Evolutionary conservation across 208 protist genomes (phyloP), one percentile per base, ranked within the genome.

Genomic region (Leishmania lainsoni): DNA sequence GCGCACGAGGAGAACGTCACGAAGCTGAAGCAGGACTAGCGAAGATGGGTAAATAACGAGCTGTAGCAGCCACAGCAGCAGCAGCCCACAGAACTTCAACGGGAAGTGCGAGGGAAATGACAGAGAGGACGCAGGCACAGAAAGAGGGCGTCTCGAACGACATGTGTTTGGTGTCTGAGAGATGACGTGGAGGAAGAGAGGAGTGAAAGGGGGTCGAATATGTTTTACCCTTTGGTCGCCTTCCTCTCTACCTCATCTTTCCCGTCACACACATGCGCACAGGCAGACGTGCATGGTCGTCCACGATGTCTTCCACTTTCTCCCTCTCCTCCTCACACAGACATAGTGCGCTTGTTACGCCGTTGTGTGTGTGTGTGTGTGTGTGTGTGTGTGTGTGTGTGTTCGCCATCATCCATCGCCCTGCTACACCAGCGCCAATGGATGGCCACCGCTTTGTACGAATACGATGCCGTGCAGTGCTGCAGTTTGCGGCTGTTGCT

Each of bases 11-110:
- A 71, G 14, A 59, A 74, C 2, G 42, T 2, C n/a, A 14, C 29
- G 35, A 89, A 89, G 79, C 54, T 83, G 54, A 89, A 89, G 51
- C 66, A 76, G 39, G 79, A 89, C 22, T 86, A 39, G 70, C 14
- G 42, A 74, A 84, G 35, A 75, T 45, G 54, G 14, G 54, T 6
- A 32, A 54, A 74, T 1, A 5, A 56, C 26, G 14, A 52, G 1
- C n/a, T 42, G n/a, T 5, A 20, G 35, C 32, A 65, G 59, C 22
- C 16, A 26, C 20, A 58, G 22, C 54, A 68, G 14, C 10, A 6
- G 16, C 26, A 35, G 32, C 0, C 32, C 32, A 42, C 22, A 22
- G 5, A 42, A 68, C 26, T 22, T 0, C 26, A 68, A 42, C 39
- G 22, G 58, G 10, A 17, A 22, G 63, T 68, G 63, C 42, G 22